A percentile compares a stretch with the other conserved stretches of the same genome.
Evolutionary conservation across 768 basidiomycete genomes (phyloP).

Genomic region (Albatrellus ellisii): DNA sequence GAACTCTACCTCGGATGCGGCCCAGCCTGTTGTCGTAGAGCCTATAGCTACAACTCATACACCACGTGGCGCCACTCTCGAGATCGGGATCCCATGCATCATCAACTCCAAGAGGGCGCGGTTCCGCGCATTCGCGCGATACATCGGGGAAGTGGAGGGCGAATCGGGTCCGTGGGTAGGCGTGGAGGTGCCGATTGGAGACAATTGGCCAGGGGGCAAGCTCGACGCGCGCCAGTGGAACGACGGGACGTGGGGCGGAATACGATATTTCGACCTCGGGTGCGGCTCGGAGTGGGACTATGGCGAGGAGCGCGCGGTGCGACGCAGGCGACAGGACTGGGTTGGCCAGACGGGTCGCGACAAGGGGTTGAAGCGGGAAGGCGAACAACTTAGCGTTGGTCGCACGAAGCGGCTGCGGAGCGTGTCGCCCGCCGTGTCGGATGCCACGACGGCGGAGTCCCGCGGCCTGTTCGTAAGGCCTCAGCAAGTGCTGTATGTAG

Average conservation of each 20-base stretch:
- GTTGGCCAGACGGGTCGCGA: slow-evolving; percentile 23
- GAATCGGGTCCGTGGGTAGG: slow-evolving; percentile 83
- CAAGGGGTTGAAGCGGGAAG: slow-evolving; percentile 35
- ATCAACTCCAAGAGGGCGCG: slow-evolving; percentile 72
- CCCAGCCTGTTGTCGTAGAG: background rate
- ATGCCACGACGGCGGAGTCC: slow-evolving; percentile 47
- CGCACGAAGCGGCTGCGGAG: slow-evolving; percentile 49
- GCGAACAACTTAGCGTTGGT: slow-evolving; percentile 34
- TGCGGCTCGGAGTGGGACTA: slow-evolving; percentile 52
- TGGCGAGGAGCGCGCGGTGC: slow-evolving; percentile 30
- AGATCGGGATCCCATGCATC: slow-evolving; percentile 85
- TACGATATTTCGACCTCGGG: slow-evolving; percentile 75
- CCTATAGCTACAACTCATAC: slow-evolving; percentile 8
- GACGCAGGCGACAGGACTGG: slow-evolving; percentile 28
- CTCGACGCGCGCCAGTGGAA: slow-evolving; percentile 68
- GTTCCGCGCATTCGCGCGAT: slow-evolving; percentile 78
- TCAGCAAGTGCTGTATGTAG: slow-evolving; percentile 78
- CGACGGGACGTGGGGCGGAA: slow-evolving; percentile 72
- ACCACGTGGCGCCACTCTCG: slow-evolving; percentile 59
- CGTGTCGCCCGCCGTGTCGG: slow-evolving; percentile 51
- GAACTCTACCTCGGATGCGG: background rate
- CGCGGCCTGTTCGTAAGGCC: slow-evolving; percentile 73
- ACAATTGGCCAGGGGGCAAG: slow-evolving; percentile 36
- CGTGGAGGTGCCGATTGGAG: slow-evolving; percentile 71
- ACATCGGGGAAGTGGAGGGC: slow-evolving; percentile 79